These are phyloP conservation scores for Phalaenopsis aphrodite DNA, from an alignment of 106 monocot species.

Conservation along the genomic window DNA sequence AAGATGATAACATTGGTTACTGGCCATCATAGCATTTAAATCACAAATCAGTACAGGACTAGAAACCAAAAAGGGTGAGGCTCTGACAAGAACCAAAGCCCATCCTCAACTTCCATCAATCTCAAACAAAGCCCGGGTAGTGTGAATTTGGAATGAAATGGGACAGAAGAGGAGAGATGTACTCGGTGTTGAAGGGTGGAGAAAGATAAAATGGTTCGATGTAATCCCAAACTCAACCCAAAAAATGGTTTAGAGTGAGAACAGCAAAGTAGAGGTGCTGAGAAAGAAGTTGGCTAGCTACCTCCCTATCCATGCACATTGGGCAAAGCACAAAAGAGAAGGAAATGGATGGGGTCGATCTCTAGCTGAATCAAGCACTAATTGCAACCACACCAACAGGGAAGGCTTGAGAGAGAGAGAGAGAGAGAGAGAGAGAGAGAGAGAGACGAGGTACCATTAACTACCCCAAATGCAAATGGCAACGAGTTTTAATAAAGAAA, in stretches of 20 bases:
- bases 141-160: background rate
- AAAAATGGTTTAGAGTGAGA: background rate
- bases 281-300: background rate
- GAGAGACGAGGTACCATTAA: background rate
- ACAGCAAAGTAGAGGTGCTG: background rate
- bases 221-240: background rate
- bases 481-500: too few species aligned
- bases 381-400: background rate
- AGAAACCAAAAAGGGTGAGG: too few species aligned
- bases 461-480: background rate
- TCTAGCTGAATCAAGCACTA: background rate
- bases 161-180: background rate
- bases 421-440: background rate
- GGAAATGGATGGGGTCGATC: background rate
- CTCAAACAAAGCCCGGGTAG: background rate
- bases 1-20: too few species aligned
- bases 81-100: background rate
- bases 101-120: background rate
- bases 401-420: background rate
- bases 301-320: background rate
- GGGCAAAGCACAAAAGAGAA: background rate
- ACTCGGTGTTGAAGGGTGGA: background rate
- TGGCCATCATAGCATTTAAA: too few species aligned
- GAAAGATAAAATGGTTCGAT: background rate
- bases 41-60: too few species aligned